These are phyloP conservation scores for Neofusicoccum kwambonambiense DNA, from an alignment of 2,329 filamentous ascomycete genomes.

Conservation along the genomic window DNA sequence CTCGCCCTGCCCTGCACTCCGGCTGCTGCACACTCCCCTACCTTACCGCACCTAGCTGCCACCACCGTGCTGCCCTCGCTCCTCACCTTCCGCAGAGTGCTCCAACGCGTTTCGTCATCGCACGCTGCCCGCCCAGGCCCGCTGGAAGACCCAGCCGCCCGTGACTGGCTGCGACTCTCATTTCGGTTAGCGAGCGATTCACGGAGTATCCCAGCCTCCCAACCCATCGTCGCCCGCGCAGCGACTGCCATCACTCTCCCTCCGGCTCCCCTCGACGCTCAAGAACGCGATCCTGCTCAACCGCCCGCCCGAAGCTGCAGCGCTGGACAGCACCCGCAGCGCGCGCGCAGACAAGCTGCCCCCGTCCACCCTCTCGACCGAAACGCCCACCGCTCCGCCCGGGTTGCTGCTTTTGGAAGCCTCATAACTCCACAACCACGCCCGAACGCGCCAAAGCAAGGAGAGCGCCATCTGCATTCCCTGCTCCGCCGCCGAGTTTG, in stretches of 20 bases:
- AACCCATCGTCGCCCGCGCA: conserved; percentile 15
- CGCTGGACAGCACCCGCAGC: conserved; percentile 15
- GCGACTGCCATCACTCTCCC: conserved; percentile 14
- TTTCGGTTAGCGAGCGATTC: conserved; percentile 19
- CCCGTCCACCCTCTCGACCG: conserved; percentile 15
- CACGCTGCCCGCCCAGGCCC: conserved; percentile 12
- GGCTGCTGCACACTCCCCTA: conserved; percentile 16
- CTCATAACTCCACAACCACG: conserved; percentile 11
- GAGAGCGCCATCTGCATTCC: conserved; percentile 22
- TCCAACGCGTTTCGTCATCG: conserved; percentile 13
- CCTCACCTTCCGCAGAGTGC: not conserved
- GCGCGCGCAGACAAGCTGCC: conserved; percentile 9
- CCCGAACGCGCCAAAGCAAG: conserved; percentile 29
- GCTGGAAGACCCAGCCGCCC: conserved; percentile 11
- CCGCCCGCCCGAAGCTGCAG: conserved; percentile 17
- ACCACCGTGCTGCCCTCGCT: conserved; percentile 7
- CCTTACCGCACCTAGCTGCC: conserved; percentile 5
- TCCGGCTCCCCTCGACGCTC: conserved; percentile 10
- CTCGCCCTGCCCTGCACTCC: conserved; percentile 12
- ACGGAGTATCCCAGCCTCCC: conserved; percentile 20
- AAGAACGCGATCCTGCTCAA: conserved; percentile 3
- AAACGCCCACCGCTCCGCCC: conserved; percentile 15
- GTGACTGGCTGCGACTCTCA: conserved; percentile 19
- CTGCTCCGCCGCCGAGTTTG: not conserved
- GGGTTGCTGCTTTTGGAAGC: conserved; percentile 18